These are phyloP conservation scores for Onygena corvina DNA, from an alignment of 2,329 filamentous ascomycete genomes.

Conservation along the genomic window DNA sequence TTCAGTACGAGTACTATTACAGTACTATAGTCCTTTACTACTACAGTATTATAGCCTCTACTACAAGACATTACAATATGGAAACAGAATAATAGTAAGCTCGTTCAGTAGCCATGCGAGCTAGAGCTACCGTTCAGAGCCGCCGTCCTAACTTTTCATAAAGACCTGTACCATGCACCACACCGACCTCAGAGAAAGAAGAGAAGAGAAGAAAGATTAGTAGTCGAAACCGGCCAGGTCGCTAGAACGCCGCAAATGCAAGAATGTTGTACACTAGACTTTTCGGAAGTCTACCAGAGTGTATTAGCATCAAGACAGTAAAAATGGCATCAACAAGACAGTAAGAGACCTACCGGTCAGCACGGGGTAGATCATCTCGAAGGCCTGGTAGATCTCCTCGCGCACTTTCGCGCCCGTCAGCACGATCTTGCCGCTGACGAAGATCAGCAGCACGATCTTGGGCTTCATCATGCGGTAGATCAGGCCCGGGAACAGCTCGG, in stretches of 20 bases:
- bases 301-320: slow-evolving; percentile 18
- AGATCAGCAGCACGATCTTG: slow-evolving; percentile 95
- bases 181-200: no score
- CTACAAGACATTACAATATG: no score
- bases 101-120: no score
- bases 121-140: no score
- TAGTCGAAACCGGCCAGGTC: slow-evolving; percentile 5
- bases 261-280: slow-evolving; percentile 30
- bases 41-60: no score
- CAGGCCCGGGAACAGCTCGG: slow-evolving; percentile 94
- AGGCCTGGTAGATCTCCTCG: slow-evolving; percentile 94
- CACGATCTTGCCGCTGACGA: slow-evolving; percentile 96
- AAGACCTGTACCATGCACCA: no score
- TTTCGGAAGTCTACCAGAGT: slow-evolving; percentile 48
- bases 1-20: no score
- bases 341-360: slow-evolving; percentile 55
- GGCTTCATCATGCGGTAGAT: slow-evolving; percentile 99
- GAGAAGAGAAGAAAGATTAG: no score
- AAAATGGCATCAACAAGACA: neutral
- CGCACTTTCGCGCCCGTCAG: slow-evolving; percentile 94
- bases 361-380: slow-evolving; percentile 95
- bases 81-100: no score
- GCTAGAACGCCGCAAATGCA: slow-evolving; percentile 7
- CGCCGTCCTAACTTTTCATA: no score
- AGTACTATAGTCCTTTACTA: no score